Evolutionary conservation across 768 basidiomycete genomes (phyloP), one percentile per base, ranked within the genome.

Genomic region (Hericium erinaceus): DNA sequence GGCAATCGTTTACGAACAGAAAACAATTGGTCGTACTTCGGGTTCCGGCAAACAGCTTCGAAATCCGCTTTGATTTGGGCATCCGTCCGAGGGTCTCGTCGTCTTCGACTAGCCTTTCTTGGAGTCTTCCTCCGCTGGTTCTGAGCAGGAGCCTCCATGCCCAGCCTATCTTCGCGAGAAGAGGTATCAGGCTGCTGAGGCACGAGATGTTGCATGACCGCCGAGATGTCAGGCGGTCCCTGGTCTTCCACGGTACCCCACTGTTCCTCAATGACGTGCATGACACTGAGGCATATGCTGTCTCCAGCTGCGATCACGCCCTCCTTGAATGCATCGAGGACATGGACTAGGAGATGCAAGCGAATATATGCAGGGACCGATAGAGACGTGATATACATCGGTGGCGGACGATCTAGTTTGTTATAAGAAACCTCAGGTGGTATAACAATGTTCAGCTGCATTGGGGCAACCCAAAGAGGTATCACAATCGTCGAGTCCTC

Each of bases 281-380:
- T 80, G 4, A 79, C 72, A 12, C 81, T 81, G 70, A 89, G 84
- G 51, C 85, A 78, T 57, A 93, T 83, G 1, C 88, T 85, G 65
- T 89, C 84, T 0, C 82, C 87, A 0, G 76, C 68, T n/a, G 84
- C 67, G 41, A 89, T 80, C 20, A 78, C 75, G 2, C 75, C 75
- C 6, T 70, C 70, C 54, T 79, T 72, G 69, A 88, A 77, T 10
- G 77, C 79, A 5, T 67, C 55, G n/a, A 93, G 74, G 18, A 93
- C 73, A 24, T 73, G 73, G 4, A 84, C 79, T 38, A 91, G 77
- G n/a, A 97, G 77, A 65, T 95, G 85, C 4, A 95, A 79, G 20
- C 91, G 84, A 56, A 95, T 74, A 68, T 95, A 95, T 1, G 91
- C 80, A 0, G 94, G 81, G 4, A 87, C 74, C 1, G 80, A 78